Percentiles rank a stretch among this genome's conserved stretches.
phyloP scores from a whole-genome alignment of 2,329 filamentous ascomycete genomes.

The Claviceps sp. region DNA sequence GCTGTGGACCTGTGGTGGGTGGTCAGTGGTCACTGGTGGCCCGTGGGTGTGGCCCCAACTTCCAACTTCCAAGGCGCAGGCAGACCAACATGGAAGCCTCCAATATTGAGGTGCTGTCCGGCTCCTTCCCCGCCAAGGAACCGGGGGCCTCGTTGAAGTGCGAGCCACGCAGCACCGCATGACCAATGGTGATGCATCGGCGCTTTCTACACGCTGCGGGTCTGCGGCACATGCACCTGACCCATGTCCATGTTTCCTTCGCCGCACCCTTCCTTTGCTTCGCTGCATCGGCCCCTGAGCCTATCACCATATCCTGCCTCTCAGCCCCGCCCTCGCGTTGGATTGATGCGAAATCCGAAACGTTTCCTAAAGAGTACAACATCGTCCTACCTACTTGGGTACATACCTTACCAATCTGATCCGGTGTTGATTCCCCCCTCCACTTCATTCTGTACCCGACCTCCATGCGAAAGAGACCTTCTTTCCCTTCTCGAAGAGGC shows the following conservation, averaged over 20 bases:
- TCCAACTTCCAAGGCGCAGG: too few species aligned
- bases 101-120: too few species aligned
- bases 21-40: too few species aligned
- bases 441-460: not conserved
- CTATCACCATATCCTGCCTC: not conserved
- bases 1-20: too few species aligned
- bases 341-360: not conserved
- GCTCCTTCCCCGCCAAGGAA: too few species aligned
- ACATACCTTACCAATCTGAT: not conserved
- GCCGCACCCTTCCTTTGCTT: conserved; percentile 3
- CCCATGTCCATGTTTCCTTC: not conserved
- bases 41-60: too few species aligned
- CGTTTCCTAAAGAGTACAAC: not conserved
- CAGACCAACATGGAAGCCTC: too few species aligned
- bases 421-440: not conserved
- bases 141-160: not conserved
- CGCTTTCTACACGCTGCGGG: not conserved
- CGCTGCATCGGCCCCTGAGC: conserved; percentile 1
- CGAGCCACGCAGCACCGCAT: not conserved
- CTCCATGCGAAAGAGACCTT: not conserved
- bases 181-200: not conserved
- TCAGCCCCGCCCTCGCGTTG: not conserved
- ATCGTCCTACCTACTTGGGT: not conserved
- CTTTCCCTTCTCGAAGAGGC: not conserved
- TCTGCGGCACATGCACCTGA: not conserved